These are phyloP conservation scores for Brassica rapa DNA, from an alignment of 345 rosid species.

Conservation along the genomic window DNA sequence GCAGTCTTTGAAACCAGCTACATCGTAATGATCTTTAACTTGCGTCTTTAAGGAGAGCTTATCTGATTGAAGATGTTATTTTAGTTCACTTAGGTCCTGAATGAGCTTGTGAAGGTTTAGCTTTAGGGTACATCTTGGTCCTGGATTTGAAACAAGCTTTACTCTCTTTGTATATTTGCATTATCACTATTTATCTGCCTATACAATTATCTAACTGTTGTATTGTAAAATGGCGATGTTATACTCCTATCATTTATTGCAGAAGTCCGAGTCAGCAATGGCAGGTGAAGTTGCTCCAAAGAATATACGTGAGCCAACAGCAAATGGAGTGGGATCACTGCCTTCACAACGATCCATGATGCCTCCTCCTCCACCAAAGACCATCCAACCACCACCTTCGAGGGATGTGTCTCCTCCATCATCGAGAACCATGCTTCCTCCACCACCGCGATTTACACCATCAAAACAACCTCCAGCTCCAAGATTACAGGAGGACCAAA, in stretches of 20 bases:
- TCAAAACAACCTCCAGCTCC: constrained; percentile 35
- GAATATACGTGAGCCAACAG: constrained; percentile 42
- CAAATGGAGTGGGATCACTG: constrained; percentile 44
- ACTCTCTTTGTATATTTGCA: not conserved
- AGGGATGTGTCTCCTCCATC: constrained; percentile 46
- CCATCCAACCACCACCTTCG: constrained; percentile 59
- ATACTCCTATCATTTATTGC: constrained; percentile 38
- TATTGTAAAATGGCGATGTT: constrained; percentile 11
- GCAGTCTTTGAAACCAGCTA: not conserved
- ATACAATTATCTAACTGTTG: not conserved
- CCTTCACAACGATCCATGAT: constrained; percentile 39
- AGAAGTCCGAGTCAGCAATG: constrained; percentile 48
- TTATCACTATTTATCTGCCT: not conserved
- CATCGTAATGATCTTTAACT: constrained; percentile 4
- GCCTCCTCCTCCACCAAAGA: constrained; percentile 52
- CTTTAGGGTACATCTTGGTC: not conserved
- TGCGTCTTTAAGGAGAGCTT: constrained; percentile 2
- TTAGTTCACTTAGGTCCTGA: not conserved
- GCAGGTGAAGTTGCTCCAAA: constrained; percentile 49
- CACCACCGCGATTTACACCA: constrained; percentile 56
- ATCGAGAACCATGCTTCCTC: constrained; percentile 34
- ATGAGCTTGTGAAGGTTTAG: not conserved
- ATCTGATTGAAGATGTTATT: not conserved
- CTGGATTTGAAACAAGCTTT: not conserved
- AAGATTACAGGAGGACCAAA: constrained; percentile 39